Evolutionary conservation across 164 flowering plant species (phyloP), one percentile per base, ranked within the genome.

Genomic region (Berberis vulgaris): DNA sequence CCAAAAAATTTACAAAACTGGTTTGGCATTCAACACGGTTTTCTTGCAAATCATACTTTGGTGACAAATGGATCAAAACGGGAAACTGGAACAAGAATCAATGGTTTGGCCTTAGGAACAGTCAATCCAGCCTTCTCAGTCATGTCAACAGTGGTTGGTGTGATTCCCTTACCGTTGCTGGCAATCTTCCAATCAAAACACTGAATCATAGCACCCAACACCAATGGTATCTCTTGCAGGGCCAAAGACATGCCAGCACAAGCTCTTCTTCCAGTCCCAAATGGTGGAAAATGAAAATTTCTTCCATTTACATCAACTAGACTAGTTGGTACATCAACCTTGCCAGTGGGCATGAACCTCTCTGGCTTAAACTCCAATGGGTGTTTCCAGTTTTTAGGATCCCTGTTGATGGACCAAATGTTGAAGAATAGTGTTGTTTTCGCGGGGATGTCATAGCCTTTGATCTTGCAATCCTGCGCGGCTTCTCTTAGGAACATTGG

Each of bases 111-210:
- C 49, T 8, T 46, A 5, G 49, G 49, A 46, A 46, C 49, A 46
- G 49, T 46, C 8, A 46, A 8, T 5, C 49, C 49, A 46, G 49
- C 6, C 49, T 8, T 5, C 8, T 46, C 49, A 46, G 5, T 8
- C 49, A 46, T 46, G 8, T 46, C 8, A 1, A 46, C 6, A 5
- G 8, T 46, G 8, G 8, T 46, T 0, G 49, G 49, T 13, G 26
- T 26, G 26, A 26, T 26, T 26, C 42, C 43, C 6, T 46, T 26
- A 0, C 5, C 9, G 41, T n/a, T 6, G 26, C 56, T 44, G 10
- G 9, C 11, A 9, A 57, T n/a, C 54, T 65, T 47, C 67, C 61
- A 65, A 65, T 65, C 67, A 46, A 65, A 65, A 41, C 67, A 57
- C 10, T 65, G 67, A 3, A 65, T 57, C n/a, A 55, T 44, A 4